Evolutionary conservation across 306 rosid species (phyloP).

Genomic region (Alnus glutinosa): DNA sequence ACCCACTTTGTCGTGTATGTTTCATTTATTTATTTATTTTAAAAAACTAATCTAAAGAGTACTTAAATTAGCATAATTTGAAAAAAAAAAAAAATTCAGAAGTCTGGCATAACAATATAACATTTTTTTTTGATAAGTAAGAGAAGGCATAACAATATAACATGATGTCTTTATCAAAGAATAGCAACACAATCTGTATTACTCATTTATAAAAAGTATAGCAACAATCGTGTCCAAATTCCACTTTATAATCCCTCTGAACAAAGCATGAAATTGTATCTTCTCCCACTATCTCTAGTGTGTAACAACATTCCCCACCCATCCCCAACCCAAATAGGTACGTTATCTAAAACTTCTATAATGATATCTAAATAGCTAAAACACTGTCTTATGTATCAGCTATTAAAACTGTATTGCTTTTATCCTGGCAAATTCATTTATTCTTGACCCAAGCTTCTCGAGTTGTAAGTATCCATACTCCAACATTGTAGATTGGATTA

Average conservation of each 20-base stretch:
- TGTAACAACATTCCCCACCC: background rate
- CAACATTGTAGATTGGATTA: background rate
- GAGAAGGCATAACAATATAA: background rate
- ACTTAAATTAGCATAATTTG: background rate
- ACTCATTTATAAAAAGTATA: too few relatives aligned
- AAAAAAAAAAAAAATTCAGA: background rate
- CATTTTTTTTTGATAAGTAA: too few relatives aligned
- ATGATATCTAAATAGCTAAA: background rate
- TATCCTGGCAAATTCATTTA: background rate
- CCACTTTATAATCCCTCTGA: constrained; percentile 1
- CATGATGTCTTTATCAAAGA: background rate
- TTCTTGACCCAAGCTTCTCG: background rate
- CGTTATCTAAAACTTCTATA: background rate
- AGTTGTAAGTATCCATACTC: background rate
- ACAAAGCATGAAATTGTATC: background rate
- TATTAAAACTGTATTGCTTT: background rate
- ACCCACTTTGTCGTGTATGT: background rate
- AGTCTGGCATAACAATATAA: background rate
- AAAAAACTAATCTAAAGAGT: background rate
- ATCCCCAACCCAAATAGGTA: background rate
- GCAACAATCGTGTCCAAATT: background rate
- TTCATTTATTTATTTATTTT: background rate
- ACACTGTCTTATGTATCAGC: background rate
- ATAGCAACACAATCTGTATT: background rate
- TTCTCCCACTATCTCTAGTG: background rate